Evolutionary conservation across 2,329 filamentous ascomycete species (phyloP).

Genomic region (Colletotrichum karsti): DNA sequence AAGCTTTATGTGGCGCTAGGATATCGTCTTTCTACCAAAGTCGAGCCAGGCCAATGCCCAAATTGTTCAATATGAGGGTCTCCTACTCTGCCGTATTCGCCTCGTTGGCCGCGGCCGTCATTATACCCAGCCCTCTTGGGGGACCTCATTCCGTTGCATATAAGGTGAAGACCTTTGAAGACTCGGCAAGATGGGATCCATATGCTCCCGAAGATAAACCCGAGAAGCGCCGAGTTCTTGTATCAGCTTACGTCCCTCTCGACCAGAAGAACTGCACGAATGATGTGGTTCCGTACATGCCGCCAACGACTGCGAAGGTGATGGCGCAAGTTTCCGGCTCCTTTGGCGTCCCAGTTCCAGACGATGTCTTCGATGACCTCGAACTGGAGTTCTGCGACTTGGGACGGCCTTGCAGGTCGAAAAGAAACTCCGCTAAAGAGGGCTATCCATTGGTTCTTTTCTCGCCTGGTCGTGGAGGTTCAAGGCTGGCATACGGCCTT

Average conservation of each 20-base stretch:
- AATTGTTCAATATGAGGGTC: background rate
- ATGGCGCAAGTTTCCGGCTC: background rate
- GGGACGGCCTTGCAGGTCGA: background rate
- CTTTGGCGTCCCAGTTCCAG: conserved; percentile 17
- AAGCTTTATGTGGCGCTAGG: too few species aligned
- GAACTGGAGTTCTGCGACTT: conserved; percentile 30
- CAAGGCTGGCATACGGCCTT: conserved; percentile 50
- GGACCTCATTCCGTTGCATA: conserved; percentile 15
- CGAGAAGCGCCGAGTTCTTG: conserved; percentile 29
- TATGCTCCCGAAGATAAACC: conserved; percentile 26
- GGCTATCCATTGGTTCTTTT: conserved; percentile 45
- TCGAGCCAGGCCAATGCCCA: too few species aligned
- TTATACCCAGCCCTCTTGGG: background rate
- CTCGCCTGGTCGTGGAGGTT: conserved; percentile 51
- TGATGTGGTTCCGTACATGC: conserved; percentile 27
- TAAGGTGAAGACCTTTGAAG: conserved; percentile 29
- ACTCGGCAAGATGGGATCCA: conserved; percentile 31
- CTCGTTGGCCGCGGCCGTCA: background rate
- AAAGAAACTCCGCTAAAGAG: background rate
- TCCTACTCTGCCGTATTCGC: background rate
- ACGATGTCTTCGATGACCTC: conserved; percentile 16
- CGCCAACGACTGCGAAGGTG: conserved; percentile 18
- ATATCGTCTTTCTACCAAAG: too few species aligned
- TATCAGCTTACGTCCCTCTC: conserved; percentile 26
- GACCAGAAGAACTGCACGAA: background rate